These are phyloP conservation scores for Malus fusca DNA, from an alignment of 306 rosid genomes.

Conservation along the genomic window DNA sequence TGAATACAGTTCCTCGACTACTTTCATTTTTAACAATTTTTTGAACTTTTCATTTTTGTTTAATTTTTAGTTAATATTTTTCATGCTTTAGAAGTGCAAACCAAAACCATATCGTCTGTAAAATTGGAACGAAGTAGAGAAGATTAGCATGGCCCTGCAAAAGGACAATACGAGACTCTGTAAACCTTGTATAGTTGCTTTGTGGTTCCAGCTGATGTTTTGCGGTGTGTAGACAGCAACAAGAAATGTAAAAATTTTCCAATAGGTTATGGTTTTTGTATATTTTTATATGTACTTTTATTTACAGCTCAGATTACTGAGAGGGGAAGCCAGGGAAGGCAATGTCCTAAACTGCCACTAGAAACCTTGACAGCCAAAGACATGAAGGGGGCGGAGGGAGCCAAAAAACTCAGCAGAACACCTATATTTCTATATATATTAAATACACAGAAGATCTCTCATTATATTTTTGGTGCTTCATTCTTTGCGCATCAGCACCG, in stretches of 20 bases:
- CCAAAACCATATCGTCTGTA: neutral
- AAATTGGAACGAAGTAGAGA: neutral
- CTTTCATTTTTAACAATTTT: too few relatives aligned
- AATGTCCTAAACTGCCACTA: constrained; percentile 16
- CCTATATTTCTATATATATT: constrained; percentile 12
- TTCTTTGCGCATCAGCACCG: constrained; percentile 20
- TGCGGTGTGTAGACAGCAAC: neutral
- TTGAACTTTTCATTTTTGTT: too few relatives aligned
- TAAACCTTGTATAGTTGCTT: neutral
- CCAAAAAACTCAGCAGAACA: constrained; percentile 10
- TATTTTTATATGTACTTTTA: constrained; percentile 23
- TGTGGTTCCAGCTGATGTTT: neutral
- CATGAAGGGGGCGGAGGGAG: constrained; percentile 21
- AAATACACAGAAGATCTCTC: constrained; percentile 13
- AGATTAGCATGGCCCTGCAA: neutral
- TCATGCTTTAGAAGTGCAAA: neutral
- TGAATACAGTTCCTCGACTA: too few relatives aligned
- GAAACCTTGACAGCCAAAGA: constrained; percentile 36
- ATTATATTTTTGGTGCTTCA: constrained; percentile 19
- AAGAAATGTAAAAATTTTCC: neutral
- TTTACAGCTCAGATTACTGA: constrained; percentile 35
- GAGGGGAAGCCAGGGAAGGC: constrained; percentile 19
- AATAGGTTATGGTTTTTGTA: constrained; percentile 9
- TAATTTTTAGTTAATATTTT: too few relatives aligned
- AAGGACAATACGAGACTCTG: too few relatives aligned